A percentile compares a stretch with the other conserved stretches of the same genome.
phyloP scores from a whole-genome alignment of 495 filamentous ascomycete species.

The Tuber umbilicatum region DNA sequence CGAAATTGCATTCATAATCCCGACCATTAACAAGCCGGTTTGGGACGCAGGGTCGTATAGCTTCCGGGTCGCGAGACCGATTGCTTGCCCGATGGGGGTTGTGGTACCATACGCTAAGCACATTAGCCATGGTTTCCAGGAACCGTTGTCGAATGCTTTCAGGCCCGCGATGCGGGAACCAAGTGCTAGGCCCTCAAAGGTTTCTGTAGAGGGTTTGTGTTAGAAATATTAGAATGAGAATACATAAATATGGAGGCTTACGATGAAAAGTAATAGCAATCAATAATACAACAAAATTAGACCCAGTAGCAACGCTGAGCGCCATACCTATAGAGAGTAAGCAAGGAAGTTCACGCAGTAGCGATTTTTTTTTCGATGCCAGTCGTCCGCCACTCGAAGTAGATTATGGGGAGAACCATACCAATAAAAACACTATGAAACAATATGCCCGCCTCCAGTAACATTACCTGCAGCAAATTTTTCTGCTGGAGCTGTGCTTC shows the following conservation, averaged over 20 bases:
- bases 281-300: slow-evolving; percentile 60
- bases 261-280: slow-evolving; percentile 61
- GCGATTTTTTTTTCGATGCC: not conserved
- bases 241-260: slow-evolving; percentile 7
- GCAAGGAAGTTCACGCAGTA: not conserved
- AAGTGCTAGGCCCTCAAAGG: slow-evolving; percentile 64
- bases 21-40: slow-evolving; percentile 60
- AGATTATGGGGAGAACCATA: not conserved
- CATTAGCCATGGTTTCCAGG: slow-evolving; percentile 56
- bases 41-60: slow-evolving; percentile 60
- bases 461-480: slow-evolving; percentile 67
- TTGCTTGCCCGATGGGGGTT: slow-evolving; percentile 55
- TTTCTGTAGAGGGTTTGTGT: slow-evolving; percentile 43
- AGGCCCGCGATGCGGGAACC: slow-evolving; percentile 58
- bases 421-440: slow-evolving; percentile 70
- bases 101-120: slow-evolving; percentile 58
- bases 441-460: slow-evolving; percentile 80
- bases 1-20: slow-evolving; percentile 60
- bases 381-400: not conserved
- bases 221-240: slow-evolving; percentile 1
- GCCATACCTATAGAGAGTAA: slow-evolving; percentile 58
- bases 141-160: slow-evolving; percentile 48
- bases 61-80: slow-evolving; percentile 53
- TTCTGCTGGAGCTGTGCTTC: slow-evolving; percentile 49
- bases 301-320: slow-evolving; percentile 55